phyloP scores from a whole-genome alignment of 768 basidiomycete genomes.

The Mycena rosella region DNA sequence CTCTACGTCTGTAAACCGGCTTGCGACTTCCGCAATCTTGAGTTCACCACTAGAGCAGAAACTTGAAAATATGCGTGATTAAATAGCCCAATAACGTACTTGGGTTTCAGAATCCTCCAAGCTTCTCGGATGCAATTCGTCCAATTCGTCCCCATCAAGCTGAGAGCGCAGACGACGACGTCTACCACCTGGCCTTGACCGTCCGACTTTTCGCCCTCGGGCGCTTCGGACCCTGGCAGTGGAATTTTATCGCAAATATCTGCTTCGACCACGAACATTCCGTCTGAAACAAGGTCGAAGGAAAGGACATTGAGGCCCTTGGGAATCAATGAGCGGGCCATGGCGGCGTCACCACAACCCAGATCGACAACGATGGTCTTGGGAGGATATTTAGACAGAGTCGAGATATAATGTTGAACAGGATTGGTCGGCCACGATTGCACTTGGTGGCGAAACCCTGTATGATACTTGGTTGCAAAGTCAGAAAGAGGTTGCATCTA shows the following conservation, averaged over 20 bases:
- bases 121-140: conserved; percentile 90
- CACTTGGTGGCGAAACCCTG: conserved; percentile 92
- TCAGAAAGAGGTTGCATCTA: background rate
- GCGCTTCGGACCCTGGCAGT: conserved; percentile 81
- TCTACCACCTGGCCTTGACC: conserved; percentile 87
- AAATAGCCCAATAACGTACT: conserved; percentile 60
- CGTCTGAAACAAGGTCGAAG: conserved; percentile 84
- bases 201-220: conserved; percentile 51
- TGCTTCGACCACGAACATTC: conserved; percentile 85
- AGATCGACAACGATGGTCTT: conserved; percentile 89
- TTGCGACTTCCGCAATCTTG: conserved; percentile 91
- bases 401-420: conserved; percentile 81
- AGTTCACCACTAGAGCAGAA: conserved; percentile 73
- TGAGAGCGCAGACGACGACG: conserved; percentile 92
- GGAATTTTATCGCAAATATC: conserved; percentile 88
- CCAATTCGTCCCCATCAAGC: conserved; percentile 98
- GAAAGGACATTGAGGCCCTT: conserved; percentile 79
- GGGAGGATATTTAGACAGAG: conserved; percentile 72
- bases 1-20: conserved; percentile 78
- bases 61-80: background rate
- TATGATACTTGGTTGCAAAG: conserved; percentile 79
- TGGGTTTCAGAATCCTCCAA: conserved; percentile 86
- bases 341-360: conserved; percentile 94
- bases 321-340: conserved; percentile 81
- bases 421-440: conserved; percentile 96